phyloP scores from a whole-genome alignment of 2,329 filamentous ascomycete species.

The Phyllosticta citribraziliensis region DNA sequence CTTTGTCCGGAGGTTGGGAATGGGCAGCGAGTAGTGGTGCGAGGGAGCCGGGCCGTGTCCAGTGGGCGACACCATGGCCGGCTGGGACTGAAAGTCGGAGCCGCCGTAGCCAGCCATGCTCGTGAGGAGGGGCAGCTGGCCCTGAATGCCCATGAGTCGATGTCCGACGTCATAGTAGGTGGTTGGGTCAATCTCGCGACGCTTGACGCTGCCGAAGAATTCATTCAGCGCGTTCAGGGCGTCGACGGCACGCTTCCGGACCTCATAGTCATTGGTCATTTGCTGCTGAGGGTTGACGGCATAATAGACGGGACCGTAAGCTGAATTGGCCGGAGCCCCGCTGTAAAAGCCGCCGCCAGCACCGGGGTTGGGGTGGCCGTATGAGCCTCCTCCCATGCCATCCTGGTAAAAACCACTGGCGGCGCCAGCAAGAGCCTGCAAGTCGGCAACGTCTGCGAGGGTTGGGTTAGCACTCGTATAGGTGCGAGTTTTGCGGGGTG shows the following conservation, averaged over 20 bases:
- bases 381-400: slow-evolving; percentile 26
- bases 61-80: slow-evolving; percentile 45
- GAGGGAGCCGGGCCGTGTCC: slow-evolving; percentile 49
- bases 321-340: slow-evolving; percentile 42
- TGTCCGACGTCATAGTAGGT: slow-evolving; percentile 91
- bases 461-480: slow-evolving; percentile 24
- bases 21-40: slow-evolving; percentile 75
- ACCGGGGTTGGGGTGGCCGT: slow-evolving; percentile 44
- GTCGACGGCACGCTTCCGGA: slow-evolving; percentile 54
- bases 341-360: slow-evolving; percentile 41
- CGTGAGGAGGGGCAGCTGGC: slow-evolving; percentile 39
- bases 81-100: slow-evolving; percentile 43
- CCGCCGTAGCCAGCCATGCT: slow-evolving; percentile 20
- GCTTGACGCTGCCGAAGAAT: slow-evolving; percentile 89
- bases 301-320: slow-evolving; percentile 68
- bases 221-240: slow-evolving; percentile 72
- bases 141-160: slow-evolving; percentile 72
- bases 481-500: slow-evolving; percentile 7
- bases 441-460: slow-evolving; percentile 34
- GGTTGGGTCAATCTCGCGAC: slow-evolving; percentile 75
- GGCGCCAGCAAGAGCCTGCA: slow-evolving; percentile 40
- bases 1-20: slow-evolving; percentile 85
- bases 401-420: slow-evolving; percentile 41
- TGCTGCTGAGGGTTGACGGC: slow-evolving; percentile 58
- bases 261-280: slow-evolving; percentile 58